Evolutionary conservation across 2,329 filamentous ascomycete species (phyloP).

Genomic region (Xylaria sp.): DNA sequence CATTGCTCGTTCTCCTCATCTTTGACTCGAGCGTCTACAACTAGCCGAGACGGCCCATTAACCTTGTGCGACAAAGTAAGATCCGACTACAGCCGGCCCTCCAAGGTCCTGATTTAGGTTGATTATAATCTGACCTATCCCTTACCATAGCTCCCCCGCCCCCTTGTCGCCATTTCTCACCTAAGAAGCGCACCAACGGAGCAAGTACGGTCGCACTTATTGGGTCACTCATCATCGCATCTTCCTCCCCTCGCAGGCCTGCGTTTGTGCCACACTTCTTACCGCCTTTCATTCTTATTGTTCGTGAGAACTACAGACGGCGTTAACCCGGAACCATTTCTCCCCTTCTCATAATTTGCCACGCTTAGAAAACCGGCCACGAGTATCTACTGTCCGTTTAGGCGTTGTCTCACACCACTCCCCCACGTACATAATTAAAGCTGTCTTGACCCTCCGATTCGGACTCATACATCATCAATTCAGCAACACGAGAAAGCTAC

Average conservation of each 20-base stretch:
- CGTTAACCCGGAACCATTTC: slow-evolving; percentile 9
- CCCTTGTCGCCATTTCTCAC: slow-evolving; percentile 36
- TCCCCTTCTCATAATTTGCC: slow-evolving; percentile 20
- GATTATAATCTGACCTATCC: slow-evolving; percentile 34
- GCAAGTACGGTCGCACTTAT: slow-evolving; percentile 38
- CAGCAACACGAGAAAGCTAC: slow-evolving; percentile 25
- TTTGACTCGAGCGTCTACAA: slow-evolving; percentile 33
- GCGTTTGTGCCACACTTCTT: slow-evolving; percentile 30
- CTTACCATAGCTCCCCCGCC: slow-evolving; percentile 28
- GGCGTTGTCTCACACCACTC: slow-evolving; percentile 18
- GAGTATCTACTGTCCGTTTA: slow-evolving; percentile 9
- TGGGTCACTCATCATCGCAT: slow-evolving; percentile 33
- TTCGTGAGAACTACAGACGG: slow-evolving; percentile 10
- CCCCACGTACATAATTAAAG: slow-evolving; percentile 18
- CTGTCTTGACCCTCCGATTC: slow-evolving; percentile 31
- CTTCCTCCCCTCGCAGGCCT: slow-evolving; percentile 27
- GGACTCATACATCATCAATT: slow-evolving; percentile 35
- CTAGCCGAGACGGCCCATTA: slow-evolving; percentile 41
- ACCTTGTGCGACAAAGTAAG: slow-evolving; percentile 41
- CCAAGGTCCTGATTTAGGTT: slow-evolving; percentile 33
- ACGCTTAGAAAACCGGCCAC: slow-evolving; percentile 9
- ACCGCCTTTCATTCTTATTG: slow-evolving; percentile 32
- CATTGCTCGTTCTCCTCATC: slow-evolving; percentile 25
- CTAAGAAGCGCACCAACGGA: slow-evolving; percentile 37
- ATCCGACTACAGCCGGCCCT: slow-evolving; percentile 43